These are phyloP conservation scores for Cadophora sp. DNA, from an alignment of 2,329 filamentous ascomycete genomes.

Conservation along the genomic window DNA sequence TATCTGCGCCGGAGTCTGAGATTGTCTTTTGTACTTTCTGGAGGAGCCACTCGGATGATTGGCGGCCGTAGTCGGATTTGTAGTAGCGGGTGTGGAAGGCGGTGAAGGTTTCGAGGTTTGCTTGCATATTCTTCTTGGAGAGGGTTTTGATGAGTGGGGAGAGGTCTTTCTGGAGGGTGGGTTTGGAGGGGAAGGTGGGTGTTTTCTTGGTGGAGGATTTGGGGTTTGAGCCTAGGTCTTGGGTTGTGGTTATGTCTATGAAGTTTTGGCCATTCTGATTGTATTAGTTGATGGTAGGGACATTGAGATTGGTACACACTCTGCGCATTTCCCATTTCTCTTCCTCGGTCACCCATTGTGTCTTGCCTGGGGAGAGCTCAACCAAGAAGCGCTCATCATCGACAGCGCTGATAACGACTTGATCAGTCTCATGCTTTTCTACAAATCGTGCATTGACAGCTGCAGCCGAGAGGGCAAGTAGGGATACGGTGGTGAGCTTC, in stretches of 20 bases:
- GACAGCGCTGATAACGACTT: slow-evolving; percentile 54
- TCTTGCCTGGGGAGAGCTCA: slow-evolving; percentile 84
- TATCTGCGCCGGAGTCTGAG: slow-evolving; percentile 70
- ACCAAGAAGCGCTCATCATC: slow-evolving; percentile 70
- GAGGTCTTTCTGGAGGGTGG: slow-evolving; percentile 70
- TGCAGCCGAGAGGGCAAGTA: slow-evolving; percentile 61
- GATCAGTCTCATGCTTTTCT: slow-evolving; percentile 57
- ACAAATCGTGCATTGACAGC: slow-evolving; percentile 62
- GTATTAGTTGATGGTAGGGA: slow-evolving; percentile 24
- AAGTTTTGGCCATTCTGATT: slow-evolving; percentile 82
- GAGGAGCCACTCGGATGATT: slow-evolving; percentile 90
- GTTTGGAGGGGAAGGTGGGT: slow-evolving; percentile 68
- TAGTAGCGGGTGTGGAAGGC: slow-evolving; percentile 85
- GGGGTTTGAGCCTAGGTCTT: slow-evolving; percentile 62
- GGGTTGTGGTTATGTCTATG: slow-evolving; percentile 89
- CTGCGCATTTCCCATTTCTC: slow-evolving; percentile 92
- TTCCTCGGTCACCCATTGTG: slow-evolving; percentile 87
- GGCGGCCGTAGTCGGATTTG: slow-evolving; percentile 76
- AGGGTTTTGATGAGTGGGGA: slow-evolving; percentile 60
- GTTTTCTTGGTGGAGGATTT: slow-evolving; percentile 52
- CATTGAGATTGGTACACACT: slow-evolving; percentile 56
- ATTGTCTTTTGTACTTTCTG: slow-evolving; percentile 76
- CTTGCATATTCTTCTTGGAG: slow-evolving; percentile 73
- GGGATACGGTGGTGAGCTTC: slow-evolving; percentile 56
- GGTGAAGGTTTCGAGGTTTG: slow-evolving; percentile 79